A percentile compares a stretch with the other conserved stretches of the same genome.
phyloP scores from a whole-genome alignment of 352 stramenopile genomes.

The Phytophthora litchii region DNA sequence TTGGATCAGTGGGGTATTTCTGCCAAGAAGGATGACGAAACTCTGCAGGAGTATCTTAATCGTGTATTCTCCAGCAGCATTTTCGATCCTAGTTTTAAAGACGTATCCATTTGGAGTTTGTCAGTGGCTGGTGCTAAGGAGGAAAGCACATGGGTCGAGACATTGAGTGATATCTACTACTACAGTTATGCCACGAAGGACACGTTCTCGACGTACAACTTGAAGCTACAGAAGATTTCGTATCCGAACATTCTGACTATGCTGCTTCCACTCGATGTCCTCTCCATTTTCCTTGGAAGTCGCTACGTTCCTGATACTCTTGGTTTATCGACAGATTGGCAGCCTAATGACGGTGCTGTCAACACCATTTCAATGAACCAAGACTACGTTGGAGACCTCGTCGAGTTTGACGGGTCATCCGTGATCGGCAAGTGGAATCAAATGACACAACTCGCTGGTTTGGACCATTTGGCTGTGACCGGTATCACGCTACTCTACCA shows the following conservation, averaged over 20 bases:
- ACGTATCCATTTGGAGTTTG: slow-evolving; percentile 50
- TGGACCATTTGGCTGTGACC: slow-evolving; percentile 55
- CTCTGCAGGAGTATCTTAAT: slow-evolving; percentile 37
- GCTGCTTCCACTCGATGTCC: slow-evolving; percentile 48
- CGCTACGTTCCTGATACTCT: slow-evolving; percentile 39
- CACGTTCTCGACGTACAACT: slow-evolving; percentile 43
- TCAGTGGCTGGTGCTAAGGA: slow-evolving; percentile 41
- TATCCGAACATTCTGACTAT: slow-evolving; percentile 58
- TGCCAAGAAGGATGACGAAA: slow-evolving; percentile 35
- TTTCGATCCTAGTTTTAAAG: slow-evolving; percentile 43
- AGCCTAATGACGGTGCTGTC: slow-evolving; percentile 55
- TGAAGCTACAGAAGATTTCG: slow-evolving; percentile 46
- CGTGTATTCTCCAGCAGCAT: slow-evolving; percentile 43
- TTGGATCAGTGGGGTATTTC: slow-evolving; percentile 62
- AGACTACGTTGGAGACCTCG: slow-evolving; percentile 42
- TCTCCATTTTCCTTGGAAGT: slow-evolving; percentile 45
- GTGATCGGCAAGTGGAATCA: slow-evolving; percentile 52
- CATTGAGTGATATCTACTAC: slow-evolving; percentile 60
- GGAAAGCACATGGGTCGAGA: slow-evolving; percentile 55
- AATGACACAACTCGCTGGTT: slow-evolving; percentile 44
- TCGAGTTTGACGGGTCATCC: slow-evolving; percentile 41
- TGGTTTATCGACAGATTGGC: slow-evolving; percentile 47
- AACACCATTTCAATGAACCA: slow-evolving; percentile 56
- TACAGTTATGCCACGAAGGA: slow-evolving; percentile 56
- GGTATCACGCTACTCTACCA: slow-evolving; percentile 51